Percentiles rank a stretch among this genome's conserved stretches.
Evolutionary conservation across 2,329 filamentous ascomycete genomes (phyloP).

Genomic region (Pestalotiopsis sp.): DNA sequence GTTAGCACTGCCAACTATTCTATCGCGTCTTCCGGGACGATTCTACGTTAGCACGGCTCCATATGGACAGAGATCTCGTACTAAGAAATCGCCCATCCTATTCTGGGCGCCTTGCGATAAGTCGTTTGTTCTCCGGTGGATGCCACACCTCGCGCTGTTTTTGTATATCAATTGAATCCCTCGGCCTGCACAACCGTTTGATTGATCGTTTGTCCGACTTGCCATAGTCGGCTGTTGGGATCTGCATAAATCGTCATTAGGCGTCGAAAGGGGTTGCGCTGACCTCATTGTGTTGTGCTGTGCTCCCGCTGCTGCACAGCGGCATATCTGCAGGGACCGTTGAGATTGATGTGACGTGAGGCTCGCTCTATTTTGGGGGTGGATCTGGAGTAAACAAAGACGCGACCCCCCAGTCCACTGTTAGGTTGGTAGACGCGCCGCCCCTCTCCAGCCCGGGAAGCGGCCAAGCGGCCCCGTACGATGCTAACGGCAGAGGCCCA

Average conservation of each 20-base stretch:
- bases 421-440: neutral
- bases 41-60: neutral
- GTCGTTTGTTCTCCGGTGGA: neutral
- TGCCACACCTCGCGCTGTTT: neutral
- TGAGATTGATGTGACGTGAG: neutral
- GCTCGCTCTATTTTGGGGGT: neutral
- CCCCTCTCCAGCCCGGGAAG: neutral
- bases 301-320: neutral
- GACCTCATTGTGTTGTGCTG: neutral
- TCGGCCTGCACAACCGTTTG: neutral
- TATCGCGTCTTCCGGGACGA: neutral
- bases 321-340: neutral
- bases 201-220: neutral
- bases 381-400: neutral
- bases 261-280: neutral
- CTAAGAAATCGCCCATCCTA: neutral
- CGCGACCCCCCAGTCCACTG: neutral
- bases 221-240: neutral
- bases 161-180: neutral
- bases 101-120: neutral
- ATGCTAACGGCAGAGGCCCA: neutral
- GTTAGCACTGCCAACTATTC: neutral
- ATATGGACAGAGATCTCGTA: neutral
- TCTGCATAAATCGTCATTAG: neutral
- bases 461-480: neutral